Conservation (phyloP, 2,329 filamentous ascomycete species). For the Calcarisporium arbuscula region DNA sequence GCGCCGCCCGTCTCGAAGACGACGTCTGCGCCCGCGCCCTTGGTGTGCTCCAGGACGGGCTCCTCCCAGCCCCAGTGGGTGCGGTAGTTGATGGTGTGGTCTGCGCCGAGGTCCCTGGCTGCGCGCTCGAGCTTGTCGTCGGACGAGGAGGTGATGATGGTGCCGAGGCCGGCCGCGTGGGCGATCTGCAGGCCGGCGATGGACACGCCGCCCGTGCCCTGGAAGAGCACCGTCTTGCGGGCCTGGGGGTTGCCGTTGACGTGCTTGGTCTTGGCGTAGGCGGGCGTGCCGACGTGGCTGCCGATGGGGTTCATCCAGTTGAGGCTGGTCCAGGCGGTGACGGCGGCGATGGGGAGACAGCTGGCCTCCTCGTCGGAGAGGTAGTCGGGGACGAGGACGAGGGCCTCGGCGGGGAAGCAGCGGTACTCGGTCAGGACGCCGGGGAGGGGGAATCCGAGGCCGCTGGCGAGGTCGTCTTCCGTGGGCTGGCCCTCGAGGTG, state of each 20-base stretch:
- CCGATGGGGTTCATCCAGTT: slow-evolving; percentile 53
- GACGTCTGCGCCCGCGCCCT: slow-evolving; percentile 41
- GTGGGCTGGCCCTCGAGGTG: slow-evolving; percentile 54
- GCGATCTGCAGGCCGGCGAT: slow-evolving; percentile 48
- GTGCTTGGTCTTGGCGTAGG: slow-evolving; percentile 2
- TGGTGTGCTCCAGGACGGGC: slow-evolving; percentile 39
- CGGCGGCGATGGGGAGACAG: slow-evolving; percentile 53
- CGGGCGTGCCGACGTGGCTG: slow-evolving; percentile 25
- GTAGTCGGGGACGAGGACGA: slow-evolving; percentile 52
- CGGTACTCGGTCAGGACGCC: slow-evolving; percentile 55
- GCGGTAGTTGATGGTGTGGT: slow-evolving; percentile 47
- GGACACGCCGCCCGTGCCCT: slow-evolving; percentile 49
- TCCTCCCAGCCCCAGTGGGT: slow-evolving; percentile 46
- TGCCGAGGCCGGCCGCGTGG: slow-evolving; percentile 42
- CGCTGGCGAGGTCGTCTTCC: slow-evolving; percentile 46
- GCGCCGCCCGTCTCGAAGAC: slow-evolving; percentile 51
- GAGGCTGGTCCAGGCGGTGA: slow-evolving; percentile 61
- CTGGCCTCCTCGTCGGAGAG: slow-evolving; percentile 53
- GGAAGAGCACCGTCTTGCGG: slow-evolving; percentile 39
- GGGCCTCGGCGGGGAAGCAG: slow-evolving; percentile 48
- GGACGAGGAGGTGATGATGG: slow-evolving; percentile 49
- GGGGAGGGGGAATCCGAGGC: slow-evolving; percentile 53
- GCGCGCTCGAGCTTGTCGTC: slow-evolving; percentile 44
- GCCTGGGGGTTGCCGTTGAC: slow-evolving; percentile 2
- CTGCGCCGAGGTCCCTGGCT: slow-evolving; percentile 40